These are phyloP conservation scores for Calonectria fujianensis DNA, from an alignment of 2,329 filamentous ascomycete genomes.

Conservation along the genomic window DNA sequence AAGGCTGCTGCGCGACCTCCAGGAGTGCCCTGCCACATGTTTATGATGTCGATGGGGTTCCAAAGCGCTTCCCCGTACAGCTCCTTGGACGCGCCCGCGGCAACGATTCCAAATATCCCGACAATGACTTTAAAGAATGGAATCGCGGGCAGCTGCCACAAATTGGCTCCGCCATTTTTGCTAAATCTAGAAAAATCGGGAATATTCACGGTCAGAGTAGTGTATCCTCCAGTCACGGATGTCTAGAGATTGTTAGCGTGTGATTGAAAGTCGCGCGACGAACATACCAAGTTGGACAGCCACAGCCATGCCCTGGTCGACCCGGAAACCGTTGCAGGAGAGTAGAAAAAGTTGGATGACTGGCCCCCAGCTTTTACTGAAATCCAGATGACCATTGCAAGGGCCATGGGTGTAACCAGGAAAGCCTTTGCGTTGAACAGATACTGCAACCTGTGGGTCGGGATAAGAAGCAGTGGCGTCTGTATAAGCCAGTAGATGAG, in stretches of 20 bases:
- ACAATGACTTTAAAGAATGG: slow-evolving; percentile 68
- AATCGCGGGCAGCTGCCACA: slow-evolving; percentile 54
- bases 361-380: background rate
- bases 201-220: slow-evolving; percentile 70
- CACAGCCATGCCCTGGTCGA: slow-evolving; percentile 66
- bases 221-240: slow-evolving; percentile 69
- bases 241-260: slow-evolving; percentile 50
- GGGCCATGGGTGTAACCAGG: slow-evolving; percentile 43
- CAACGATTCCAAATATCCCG: slow-evolving; percentile 68
- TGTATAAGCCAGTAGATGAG: slow-evolving; percentile 70
- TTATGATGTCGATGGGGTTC: slow-evolving; percentile 69
- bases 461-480: slow-evolving; percentile 63
- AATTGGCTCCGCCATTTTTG: background rate
- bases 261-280: too few species aligned
- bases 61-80: slow-evolving; percentile 68
- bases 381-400: slow-evolving; percentile 58
- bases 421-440: slow-evolving; percentile 61
- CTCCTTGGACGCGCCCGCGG: slow-evolving; percentile 66
- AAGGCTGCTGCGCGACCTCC: slow-evolving; percentile 58
- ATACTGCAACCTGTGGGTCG: slow-evolving; percentile 60
- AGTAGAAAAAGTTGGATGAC: slow-evolving; percentile 52
- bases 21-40: slow-evolving; percentile 59
- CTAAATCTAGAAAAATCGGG: slow-evolving; percentile 57
- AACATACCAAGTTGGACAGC: slow-evolving; percentile 60
- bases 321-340: slow-evolving; percentile 56